Base-by-base conservation (phyloP, 2,329 filamentous ascomycete genomes). In the Sporothrix schenckii region DNA sequence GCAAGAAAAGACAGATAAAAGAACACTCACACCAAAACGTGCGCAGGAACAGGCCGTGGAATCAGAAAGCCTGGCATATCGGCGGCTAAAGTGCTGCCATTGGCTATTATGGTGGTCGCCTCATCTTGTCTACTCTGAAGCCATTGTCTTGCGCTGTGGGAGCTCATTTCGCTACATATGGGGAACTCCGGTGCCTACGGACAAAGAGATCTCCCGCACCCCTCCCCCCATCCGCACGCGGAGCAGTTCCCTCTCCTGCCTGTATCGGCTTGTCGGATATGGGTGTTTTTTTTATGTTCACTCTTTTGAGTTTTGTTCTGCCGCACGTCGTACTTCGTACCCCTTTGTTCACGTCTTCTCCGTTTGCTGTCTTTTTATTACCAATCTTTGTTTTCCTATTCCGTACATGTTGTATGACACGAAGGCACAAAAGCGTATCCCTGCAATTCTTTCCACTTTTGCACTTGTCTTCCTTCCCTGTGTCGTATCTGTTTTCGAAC, bases 121-220 rank as follows among this genome's bases (percentile, higher is more conserved):
- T 68, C 27, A 21, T 70, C 47, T 41, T 6, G 9, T 49, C 14
- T 70, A 24, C 44, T 44, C 34, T 21, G 49, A 34, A 68, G 60
- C 60, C 58, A 60, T 47, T 68, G 70, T 72, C 52, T 70, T 49
- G 66, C 44, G 67, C 68, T 71, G 71, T 74, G 71, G 72, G 69
- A 67, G 68, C 71, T 75, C 73, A 74, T 74, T 75, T 74, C 74
- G 74, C 73, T 66, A 39, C 69, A 69, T 61, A 74, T 75, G 74
- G 74, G 74, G 74, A 74, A 75, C 73, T 75, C 74, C 74, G 73
- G 69, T 60, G 58, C 53, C 16, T 52, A 71, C 71, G 71, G 73
- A 74, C 72, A 71, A 69, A 66, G 41, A 41, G 54, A 50, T 41
- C 41, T 49, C 54, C 58, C 65, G 50, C 68, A 47, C 63, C 44